phyloP scores from a whole-genome alignment of 257 asterid genomes.

The Jaltomata sinuosa region DNA sequence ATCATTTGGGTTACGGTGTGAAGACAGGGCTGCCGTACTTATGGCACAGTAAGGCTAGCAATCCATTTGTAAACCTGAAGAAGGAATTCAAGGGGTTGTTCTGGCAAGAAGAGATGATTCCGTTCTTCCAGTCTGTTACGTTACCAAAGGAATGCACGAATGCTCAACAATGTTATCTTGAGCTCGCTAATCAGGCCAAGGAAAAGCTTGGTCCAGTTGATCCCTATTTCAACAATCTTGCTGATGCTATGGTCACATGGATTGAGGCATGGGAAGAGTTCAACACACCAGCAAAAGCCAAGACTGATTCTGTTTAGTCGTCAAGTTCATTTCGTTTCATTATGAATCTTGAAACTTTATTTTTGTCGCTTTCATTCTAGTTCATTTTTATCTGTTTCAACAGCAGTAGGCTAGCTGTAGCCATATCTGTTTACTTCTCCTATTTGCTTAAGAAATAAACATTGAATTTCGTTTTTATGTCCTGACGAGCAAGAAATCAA shows the following conservation, averaged over 20 bases:
- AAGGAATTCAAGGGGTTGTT: constrained; percentile 59
- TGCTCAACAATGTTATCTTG: constrained; percentile 53
- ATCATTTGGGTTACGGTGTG: constrained; percentile 54
- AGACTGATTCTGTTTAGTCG: too few relatives aligned
- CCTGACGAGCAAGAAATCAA: background rate
- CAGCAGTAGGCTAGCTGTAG: background rate
- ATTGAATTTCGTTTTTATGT: background rate
- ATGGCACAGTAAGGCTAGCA: constrained; percentile 80
- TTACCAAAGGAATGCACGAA: constrained; percentile 50
- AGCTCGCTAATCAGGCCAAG: constrained; percentile 49
- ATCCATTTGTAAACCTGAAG: constrained; percentile 59
- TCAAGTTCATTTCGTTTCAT: background rate
- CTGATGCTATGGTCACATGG: constrained; percentile 63
- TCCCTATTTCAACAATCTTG: constrained; percentile 48
- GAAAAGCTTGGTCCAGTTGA: constrained; percentile 45
- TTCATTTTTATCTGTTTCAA: background rate
- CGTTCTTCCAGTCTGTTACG: constrained; percentile 44
- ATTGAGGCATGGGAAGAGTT: too few relatives aligned
- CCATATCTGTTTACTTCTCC: background rate
- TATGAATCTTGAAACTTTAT: background rate
- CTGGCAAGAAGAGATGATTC: constrained; percentile 70
- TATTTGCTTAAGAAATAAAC: background rate
- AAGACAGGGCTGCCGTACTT: constrained; percentile 62
- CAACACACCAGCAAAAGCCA: too few relatives aligned
- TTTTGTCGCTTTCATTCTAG: background rate